Evolutionary conservation across 352 stramenopile genomes (phyloP), one percentile per base, ranked within the genome.

Genomic region (Phytopythium sindhum): DNA sequence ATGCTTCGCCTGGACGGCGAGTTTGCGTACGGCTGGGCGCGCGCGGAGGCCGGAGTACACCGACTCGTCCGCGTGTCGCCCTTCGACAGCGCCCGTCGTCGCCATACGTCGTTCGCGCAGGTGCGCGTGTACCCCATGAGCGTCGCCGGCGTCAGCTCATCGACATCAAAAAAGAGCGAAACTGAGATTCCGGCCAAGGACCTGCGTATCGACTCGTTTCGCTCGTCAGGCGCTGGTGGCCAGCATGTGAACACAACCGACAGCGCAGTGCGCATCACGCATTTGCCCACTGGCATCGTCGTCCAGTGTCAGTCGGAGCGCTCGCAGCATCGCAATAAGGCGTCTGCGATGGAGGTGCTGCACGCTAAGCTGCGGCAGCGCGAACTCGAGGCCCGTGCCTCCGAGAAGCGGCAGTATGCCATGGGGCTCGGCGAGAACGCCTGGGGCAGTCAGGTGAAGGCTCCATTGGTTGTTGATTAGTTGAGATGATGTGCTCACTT

Each of bases 181-280:
- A 55, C 78, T n/a, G 77, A 89, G 26, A 89, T 97, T n/a, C 70
- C 76, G 9, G 68, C 76, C 0, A 88, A 85, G 52, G 94, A 98
- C 58, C 69, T 99, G 57, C 92, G 98, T 53, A 91, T 99, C 26
- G 97, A 97, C 52, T 98, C 93, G 31, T 98, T 98, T 77, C 78
- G 95, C 8, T 93, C 87, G 47, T 97, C 96, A 9, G 97, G 96
- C 11, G 84, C 91, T 23, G 96, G 96, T 33, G 96, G 96, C 2
- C 96, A 99, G 75, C 98, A 99, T 72, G 97, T 99, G 9, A 99
- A 99, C 75, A 97, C 97, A 64, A 97, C 98, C 8, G 95, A 99
- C 70, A 98, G 94, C 39, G 96, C 93, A 17, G 93, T 99, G 39
- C 83, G 96, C 37, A 98, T 99, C 69, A 98, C 91, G 58, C 97